Percentiles rank a stretch among this genome's conserved stretches.
These are phyloP conservation scores for Fomitopsis pulvina DNA, from an alignment of 768 basidiomycete genomes.

Conservation along the genomic window DNA sequence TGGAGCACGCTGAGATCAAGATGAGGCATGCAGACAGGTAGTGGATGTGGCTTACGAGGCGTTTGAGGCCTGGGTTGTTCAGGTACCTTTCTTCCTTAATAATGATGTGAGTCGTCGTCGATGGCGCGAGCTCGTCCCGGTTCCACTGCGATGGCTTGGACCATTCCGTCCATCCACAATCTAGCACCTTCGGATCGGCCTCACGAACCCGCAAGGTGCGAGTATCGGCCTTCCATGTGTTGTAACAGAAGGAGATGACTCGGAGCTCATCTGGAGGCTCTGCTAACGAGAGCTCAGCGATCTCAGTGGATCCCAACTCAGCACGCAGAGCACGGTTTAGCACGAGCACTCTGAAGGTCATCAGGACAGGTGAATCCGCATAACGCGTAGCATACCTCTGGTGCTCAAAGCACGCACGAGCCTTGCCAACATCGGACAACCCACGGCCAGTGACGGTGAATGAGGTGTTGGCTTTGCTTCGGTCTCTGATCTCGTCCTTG, in stretches of 20 bases:
- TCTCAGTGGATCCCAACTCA: neutral
- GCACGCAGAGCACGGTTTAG: neutral
- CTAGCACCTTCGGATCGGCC: constrained; percentile 27
- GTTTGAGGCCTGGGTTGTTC: constrained; percentile 10
- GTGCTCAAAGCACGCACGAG: constrained; percentile 18
- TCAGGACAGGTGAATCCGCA: neutral
- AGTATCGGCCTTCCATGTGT: constrained; percentile 27
- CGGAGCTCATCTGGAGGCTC: constrained; percentile 11
- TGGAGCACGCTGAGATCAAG: too few relatives aligned
- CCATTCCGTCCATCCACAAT: constrained; percentile 32
- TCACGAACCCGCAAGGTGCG: constrained; percentile 25
- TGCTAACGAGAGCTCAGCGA: neutral
- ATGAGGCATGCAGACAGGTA: too few relatives aligned
- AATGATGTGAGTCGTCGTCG: constrained; percentile 7
- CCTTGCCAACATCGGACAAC: constrained; percentile 1
- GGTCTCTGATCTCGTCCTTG: constrained; percentile 11
- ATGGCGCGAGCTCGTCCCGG: constrained; percentile 25
- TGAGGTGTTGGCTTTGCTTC: constrained; percentile 18
- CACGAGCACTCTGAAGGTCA: neutral
- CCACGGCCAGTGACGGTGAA: constrained; percentile 10
- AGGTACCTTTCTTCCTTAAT: constrained; percentile 13
- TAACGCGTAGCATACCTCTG: constrained; percentile 15
- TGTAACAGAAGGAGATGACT: constrained; percentile 32
- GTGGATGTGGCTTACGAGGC: constrained; percentile 8
- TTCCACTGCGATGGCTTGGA: neutral